phyloP scores from a whole-genome alignment of 2,329 filamentous ascomycete species.

The Beauveria varroae region DNA sequence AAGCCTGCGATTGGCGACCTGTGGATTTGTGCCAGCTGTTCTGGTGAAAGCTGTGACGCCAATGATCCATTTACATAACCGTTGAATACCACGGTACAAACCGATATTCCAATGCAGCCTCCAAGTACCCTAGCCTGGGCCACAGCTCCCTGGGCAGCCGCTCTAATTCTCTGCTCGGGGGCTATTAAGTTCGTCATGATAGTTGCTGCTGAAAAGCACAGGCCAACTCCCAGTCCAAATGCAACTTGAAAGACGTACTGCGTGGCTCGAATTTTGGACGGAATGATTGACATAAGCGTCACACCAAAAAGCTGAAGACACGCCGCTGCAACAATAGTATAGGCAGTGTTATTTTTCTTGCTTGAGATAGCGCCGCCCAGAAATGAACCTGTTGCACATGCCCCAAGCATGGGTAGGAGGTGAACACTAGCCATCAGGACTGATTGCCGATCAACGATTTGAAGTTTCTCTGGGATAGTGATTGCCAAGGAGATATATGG shows the following conservation, averaged over 20 bases:
- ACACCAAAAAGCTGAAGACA: constrained; percentile 46
- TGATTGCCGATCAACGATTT: constrained; percentile 48
- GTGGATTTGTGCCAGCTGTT: constrained; percentile 35
- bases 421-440: constrained; percentile 49
- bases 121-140: constrained; percentile 54
- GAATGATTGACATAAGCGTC: constrained; percentile 40
- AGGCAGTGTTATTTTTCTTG: constrained; percentile 45
- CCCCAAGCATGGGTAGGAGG: constrained; percentile 49
- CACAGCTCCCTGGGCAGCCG: constrained; percentile 51
- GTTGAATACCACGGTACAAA: constrained; percentile 54
- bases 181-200: constrained; percentile 49
- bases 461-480: constrained; percentile 51
- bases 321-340: constrained; percentile 41
- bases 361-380: constrained; percentile 46
- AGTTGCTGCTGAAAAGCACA: constrained; percentile 49
- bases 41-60: constrained; percentile 24
- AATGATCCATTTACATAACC: constrained; percentile 32
- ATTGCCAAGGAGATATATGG: constrained; percentile 52
- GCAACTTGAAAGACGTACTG: constrained; percentile 50
- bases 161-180: constrained; percentile 40
- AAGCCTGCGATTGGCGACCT: constrained; percentile 35
- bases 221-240: constrained; percentile 51
- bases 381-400: constrained; percentile 50
- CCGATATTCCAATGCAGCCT: constrained; percentile 49
- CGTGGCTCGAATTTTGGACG: constrained; percentile 24